Percentiles rank a stretch among this genome's conserved stretches.
phyloP scores from a whole-genome alignment of 495 filamentous ascomycete species.

The Oidiodendron maius region DNA sequence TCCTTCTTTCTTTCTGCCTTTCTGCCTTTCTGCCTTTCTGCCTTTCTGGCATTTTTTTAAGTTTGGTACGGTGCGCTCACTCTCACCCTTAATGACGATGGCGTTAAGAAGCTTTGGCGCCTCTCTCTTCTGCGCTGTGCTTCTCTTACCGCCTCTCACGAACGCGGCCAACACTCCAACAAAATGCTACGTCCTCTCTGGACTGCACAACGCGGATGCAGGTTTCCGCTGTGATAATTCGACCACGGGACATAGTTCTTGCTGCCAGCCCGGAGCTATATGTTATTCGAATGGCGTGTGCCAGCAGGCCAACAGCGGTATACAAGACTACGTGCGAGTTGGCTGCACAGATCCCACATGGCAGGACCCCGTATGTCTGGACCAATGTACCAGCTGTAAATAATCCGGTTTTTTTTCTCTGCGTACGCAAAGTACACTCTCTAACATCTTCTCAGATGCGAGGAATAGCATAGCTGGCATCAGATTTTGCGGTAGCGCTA shows the following conservation, averaged over 20 bases:
- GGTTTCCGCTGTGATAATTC: slow-evolving; percentile 12
- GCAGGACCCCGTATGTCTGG: slow-evolving; percentile 12
- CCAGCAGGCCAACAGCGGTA: slow-evolving; percentile 5
- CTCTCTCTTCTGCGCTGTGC: slow-evolving; percentile 1
- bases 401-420: too few relatives aligned
- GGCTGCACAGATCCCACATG: slow-evolving; percentile 16
- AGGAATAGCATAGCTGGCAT: slow-evolving; percentile 4
- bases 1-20: background rate
- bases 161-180: slow-evolving; percentile 4
- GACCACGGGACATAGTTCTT: slow-evolving; percentile 11
- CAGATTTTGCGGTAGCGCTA: slow-evolving; percentile 11
- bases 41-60: background rate
- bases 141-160: slow-evolving; percentile 1
- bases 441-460: slow-evolving; percentile 4
- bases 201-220: background rate
- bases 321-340: slow-evolving; percentile 15
- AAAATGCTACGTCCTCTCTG: slow-evolving; percentile 10
- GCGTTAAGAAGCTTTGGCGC: background rate
- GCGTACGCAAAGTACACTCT: too few relatives aligned
- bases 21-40: background rate
- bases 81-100: too few relatives aligned
- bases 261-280: slow-evolving; percentile 9
- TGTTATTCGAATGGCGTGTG: slow-evolving; percentile 17
- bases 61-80: background rate
- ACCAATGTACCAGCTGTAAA: slow-evolving; percentile 14